These are phyloP conservation scores for Haplosporangium sp. DNA, from an alignment of 371 early-diverging fungal genomes.

Conservation along the genomic window DNA sequence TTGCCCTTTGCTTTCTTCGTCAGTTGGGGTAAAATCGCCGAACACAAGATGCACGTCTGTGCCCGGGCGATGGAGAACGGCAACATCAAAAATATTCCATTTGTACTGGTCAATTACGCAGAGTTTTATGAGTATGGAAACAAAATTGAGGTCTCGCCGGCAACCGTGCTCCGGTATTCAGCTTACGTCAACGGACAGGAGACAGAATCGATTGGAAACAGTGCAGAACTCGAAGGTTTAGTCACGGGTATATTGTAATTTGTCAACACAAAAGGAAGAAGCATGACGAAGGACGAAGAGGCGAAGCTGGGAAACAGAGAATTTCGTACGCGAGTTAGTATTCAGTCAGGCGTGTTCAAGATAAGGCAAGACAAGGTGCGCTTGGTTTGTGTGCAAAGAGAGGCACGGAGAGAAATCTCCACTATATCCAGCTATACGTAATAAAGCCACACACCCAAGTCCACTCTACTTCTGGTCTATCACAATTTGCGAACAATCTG, in stretches of 20 bases:
- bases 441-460: no score
- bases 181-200: conserved; percentile 36
- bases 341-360: no score
- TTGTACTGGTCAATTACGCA: conserved; percentile 49
- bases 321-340: no score
- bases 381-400: no score
- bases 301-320: no score
- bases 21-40: conserved; percentile 50
- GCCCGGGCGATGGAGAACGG: conserved; percentile 43
- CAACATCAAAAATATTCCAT: conserved; percentile 46
- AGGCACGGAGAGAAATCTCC: no score
- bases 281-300: no score
- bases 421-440: no score
- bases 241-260: conserved; percentile 34
- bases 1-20: not conserved
- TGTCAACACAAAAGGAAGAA: no score
- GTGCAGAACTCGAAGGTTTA: conserved; percentile 50
- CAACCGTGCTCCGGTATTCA: conserved; percentile 32
- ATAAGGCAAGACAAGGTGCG: no score
- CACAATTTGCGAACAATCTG: no score
- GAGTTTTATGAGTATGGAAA: conserved; percentile 43
- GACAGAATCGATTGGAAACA: conserved; percentile 36
- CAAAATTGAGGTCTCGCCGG: conserved; percentile 38
- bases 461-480: no score
- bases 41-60: conserved; percentile 53